Base-by-base conservation (phyloP, 2,329 filamentous ascomycete genomes). In the Lasiodiplodia sp. region DNA sequence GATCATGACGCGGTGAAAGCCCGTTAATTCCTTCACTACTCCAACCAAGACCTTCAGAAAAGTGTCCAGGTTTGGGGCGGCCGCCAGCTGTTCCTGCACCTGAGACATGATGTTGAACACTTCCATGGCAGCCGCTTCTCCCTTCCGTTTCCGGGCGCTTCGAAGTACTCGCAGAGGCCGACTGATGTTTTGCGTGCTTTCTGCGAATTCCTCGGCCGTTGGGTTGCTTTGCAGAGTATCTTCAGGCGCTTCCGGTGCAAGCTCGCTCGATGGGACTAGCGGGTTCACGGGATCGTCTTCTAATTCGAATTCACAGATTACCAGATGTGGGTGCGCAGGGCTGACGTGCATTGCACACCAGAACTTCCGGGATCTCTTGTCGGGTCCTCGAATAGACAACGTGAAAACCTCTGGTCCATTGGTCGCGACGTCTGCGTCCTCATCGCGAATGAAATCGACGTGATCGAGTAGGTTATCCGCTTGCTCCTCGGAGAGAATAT, bases 101-200 rank as follows among this genome's bases (percentile, higher is more conserved):
- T 97, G 94, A 1, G 92, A 93, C 87, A 97, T 92, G 71, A 97
- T 94, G 78, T 93, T 94, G 79, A 96, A 96, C 1, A 96, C 92
- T 73, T 96, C 91, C 90, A 96, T 96, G 0, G 92, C 92, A 5
- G 91, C 91, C 56, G 92, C 91, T 75, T 96, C 92, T 6, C 92
- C 92, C 72, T 89, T 88, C 62, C 90, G 85, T 74, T 92, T 92
- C 11, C 92, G 87, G 0, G 92, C 91, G 75, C 90, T 93, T 44
- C 92, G 85, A 28, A 96, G 77, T 1, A 96, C 88, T 47, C 93
- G 86, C n/a, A 97, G 81, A 4, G 93, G 93, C 72, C 90, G 92
- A 79, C 91, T 96, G 60, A 87, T 82, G 34, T 91, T 89, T 68
- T 92, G 86, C 0, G 93, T 96, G 75, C 92, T 95, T 70, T 93